Evolutionary conservation across 495 filamentous ascomycete genomes (phyloP).

Genomic region (Xylaria telfairii): DNA sequence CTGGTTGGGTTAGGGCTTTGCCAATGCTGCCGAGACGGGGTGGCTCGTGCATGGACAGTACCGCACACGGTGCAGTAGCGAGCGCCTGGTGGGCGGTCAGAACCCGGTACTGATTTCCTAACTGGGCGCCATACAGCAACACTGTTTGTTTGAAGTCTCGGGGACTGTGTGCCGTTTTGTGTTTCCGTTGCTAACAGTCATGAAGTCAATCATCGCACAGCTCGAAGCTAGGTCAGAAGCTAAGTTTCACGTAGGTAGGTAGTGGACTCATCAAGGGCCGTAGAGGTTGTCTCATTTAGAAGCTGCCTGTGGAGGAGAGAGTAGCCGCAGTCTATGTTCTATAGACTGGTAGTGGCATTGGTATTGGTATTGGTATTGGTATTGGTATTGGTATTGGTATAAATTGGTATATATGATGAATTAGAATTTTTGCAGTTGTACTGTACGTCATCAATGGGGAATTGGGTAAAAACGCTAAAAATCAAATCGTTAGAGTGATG

Average conservation of each 20-base stretch:
- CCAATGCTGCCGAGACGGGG: neutral
- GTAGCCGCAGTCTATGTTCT: neutral
- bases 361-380: no score
- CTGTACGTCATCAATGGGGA: neutral
- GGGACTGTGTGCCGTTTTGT: neutral
- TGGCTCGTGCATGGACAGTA: neutral
- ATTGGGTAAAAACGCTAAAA: neutral
- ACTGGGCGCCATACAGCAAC: neutral
- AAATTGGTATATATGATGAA: no score
- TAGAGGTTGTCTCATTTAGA: neutral
- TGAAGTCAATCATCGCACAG: no score
- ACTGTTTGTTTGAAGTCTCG: neutral
- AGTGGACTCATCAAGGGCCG: neutral
- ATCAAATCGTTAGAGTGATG: neutral
- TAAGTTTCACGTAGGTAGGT: no score
- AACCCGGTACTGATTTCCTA: conserved; percentile 5
- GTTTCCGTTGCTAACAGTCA: no score
- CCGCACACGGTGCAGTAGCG: neutral
- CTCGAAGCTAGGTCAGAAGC: no score
- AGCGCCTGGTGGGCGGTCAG: no score
- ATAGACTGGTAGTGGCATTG: no score
- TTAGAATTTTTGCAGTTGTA: neutral
- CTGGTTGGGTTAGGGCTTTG: neutral
- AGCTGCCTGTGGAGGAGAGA: neutral
- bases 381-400: no score